phyloP scores from a whole-genome alignment of 1,139 yeast genomes.

The Yamadazyma spencermartinsiae region DNA sequence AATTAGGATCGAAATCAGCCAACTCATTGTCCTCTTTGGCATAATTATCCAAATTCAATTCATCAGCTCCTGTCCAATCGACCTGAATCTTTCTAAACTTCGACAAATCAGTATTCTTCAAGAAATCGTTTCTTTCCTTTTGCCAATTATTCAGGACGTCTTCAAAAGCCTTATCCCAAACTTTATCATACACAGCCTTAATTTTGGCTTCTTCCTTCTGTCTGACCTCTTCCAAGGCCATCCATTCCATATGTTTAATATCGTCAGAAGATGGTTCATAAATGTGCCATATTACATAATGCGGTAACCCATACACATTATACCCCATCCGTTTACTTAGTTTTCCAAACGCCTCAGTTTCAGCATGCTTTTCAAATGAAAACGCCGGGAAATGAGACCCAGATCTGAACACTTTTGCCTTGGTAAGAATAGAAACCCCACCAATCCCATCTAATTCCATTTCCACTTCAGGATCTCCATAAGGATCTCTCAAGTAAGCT shows the following conservation, averaged over 20 bases:
- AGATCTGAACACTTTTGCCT: conserved; percentile 74
- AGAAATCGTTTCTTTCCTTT: conserved; percentile 60
- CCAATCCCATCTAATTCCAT: conserved; percentile 92
- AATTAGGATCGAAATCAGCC: conserved; percentile 46
- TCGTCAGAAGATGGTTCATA: conserved; percentile 88
- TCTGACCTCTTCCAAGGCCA: conserved; percentile 88
- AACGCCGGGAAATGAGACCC: conserved; percentile 92
- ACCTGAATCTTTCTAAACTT: conserved; percentile 49
- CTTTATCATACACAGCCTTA: conserved; percentile 68
- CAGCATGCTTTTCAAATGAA: conserved; percentile 88
- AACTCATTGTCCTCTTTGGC: conserved; percentile 30
- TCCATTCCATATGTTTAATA: conserved; percentile 93
- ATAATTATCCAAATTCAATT: conserved; percentile 31
- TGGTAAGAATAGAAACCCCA: conserved; percentile 81
- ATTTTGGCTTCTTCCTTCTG: conserved; percentile 65
- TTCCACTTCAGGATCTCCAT: conserved; percentile 83
- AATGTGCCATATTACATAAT: conserved; percentile 90
- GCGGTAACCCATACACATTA: conserved; percentile 81
- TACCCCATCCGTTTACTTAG: conserved; percentile 79
- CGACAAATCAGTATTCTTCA: conserved; percentile 71
- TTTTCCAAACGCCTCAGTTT: conserved; percentile 91
- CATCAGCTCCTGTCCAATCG: conserved; percentile 70
- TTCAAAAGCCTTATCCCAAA: conserved; percentile 76
- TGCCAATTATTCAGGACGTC: conserved; percentile 72
- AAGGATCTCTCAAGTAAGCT: conserved; percentile 82